These are phyloP conservation scores for Ganoderma resinaceum DNA, from an alignment of 1,284 basidiomycete genomes.

Conservation along the genomic window DNA sequence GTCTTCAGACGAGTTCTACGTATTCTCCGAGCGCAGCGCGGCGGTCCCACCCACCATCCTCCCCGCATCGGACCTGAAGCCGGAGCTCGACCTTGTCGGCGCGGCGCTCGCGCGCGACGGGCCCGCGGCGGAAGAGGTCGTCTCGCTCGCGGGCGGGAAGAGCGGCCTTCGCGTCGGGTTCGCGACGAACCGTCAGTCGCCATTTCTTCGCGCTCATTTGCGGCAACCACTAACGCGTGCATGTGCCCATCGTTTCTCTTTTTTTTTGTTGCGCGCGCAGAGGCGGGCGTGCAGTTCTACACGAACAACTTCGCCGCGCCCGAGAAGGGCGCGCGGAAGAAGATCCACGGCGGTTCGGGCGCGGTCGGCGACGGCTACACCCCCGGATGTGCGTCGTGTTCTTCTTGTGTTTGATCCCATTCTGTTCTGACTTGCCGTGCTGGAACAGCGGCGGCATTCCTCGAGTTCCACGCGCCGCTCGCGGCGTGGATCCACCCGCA, in stretches of 20 bases:
- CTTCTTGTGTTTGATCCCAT: no score
- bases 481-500: constrained; percentile 45
- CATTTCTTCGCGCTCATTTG: neutral
- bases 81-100: constrained; percentile 54
- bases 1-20: constrained; percentile 68
- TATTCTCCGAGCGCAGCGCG: constrained; percentile 51
- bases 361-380: constrained; percentile 65
- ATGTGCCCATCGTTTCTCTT: neutral
- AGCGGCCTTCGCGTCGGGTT: constrained; percentile 69
- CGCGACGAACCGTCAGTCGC: constrained; percentile 69
- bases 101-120: constrained; percentile 54
- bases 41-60: constrained; percentile 49
- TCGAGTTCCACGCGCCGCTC: constrained; percentile 76
- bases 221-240: neutral
- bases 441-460: constrained; percentile 65
- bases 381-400: constrained; percentile 54
- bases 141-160: constrained; percentile 60
- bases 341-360: constrained; percentile 78
- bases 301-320: constrained; percentile 60
- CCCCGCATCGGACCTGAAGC: constrained; percentile 38
- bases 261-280: constrained; percentile 41
- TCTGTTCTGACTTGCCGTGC: neutral
- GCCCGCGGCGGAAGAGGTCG: constrained; percentile 49
- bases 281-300: constrained; percentile 79
- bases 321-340: constrained; percentile 63